Evolutionary conservation across 108 stramenopile species (phyloP), one percentile per base, ranked within the genome.

Genomic region (Cylindrotheca fusiformis): DNA sequence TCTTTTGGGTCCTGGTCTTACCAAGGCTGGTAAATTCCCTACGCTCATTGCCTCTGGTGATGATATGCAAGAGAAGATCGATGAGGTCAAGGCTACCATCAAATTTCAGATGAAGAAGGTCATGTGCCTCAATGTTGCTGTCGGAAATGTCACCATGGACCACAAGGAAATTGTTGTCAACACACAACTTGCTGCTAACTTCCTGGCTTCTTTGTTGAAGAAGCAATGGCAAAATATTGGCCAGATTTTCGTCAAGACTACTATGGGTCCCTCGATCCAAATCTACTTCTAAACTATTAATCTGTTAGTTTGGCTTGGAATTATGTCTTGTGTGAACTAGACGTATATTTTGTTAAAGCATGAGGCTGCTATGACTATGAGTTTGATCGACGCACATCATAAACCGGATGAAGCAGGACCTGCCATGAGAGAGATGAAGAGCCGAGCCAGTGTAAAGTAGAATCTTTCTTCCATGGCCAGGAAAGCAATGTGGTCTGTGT

Each of bases 71-170:
- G 95, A 91, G 75, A 99, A 99, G 96, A 93, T 98, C 52, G 97
- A 99, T 64, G 97, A 96, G 80, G 80, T 97, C 71, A 96, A 96
- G 81, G 85, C 95, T 58, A 98, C 97, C 74, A 97, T 99, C 92
- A 99, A 99, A 91, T 99, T 99, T 87, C 99, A 99, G 91, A 98
- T 99, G 99, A 99, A 98, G 96, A 99, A 99, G 88, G 99, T 98
- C 32, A 96, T 98, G 96, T 98, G 97, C 91, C 81, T 99, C 28
- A 97, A 94, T 71, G 96, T 98, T 65, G 95, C 97, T 65, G 96
- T 99, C 57, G 99, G 94, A 68, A 96, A 98, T 73, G 88, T 97
- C 25, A 67, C 65, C 51, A 91, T 95, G 93, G 79, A 83, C 44
- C 77, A 87, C 80, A 80, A 97, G 71, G 86, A 98, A 63, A 92